Conservation (phyloP, 345 rosid genomes). For the Salix caprea region DNA sequence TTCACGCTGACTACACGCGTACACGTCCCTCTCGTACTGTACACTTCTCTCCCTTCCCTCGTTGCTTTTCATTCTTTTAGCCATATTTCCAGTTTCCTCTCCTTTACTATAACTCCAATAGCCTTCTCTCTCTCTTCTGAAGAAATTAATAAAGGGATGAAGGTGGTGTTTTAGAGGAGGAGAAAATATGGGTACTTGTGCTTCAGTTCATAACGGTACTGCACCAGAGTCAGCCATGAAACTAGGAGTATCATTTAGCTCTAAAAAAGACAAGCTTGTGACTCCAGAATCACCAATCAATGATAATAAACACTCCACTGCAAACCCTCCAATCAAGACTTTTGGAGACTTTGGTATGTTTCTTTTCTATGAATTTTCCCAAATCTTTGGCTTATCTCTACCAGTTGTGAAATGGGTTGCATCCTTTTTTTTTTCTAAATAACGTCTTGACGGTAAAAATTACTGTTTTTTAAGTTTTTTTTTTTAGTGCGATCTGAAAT, state of each 20-base stretch:
- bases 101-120: conserved; percentile 19
- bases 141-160: not conserved
- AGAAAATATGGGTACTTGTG: conserved; percentile 51
- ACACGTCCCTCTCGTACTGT: not conserved
- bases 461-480: not conserved
- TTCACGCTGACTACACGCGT: not conserved
- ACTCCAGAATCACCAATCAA: conserved; percentile 46
- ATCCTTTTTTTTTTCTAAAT: not conserved
- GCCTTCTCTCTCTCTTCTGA: conserved; percentile 5
- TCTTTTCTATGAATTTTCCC: not conserved
- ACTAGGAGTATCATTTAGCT: conserved; percentile 25
- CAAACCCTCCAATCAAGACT: conserved; percentile 12
- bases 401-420: not conserved
- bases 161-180: not conserved
- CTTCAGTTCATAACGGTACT: conserved; percentile 26
- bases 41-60: conserved; percentile 15
- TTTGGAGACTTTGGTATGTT: conserved; percentile 29
- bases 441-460: not conserved
- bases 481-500: conserved; percentile 20
- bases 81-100: conserved; percentile 8
- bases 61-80: not conserved
- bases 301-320: conserved; percentile 11
- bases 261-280: conserved; percentile 27
- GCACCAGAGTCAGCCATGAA: conserved; percentile 33
- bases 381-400: not conserved